Conservation (phyloP, 768 basidiomycete species). For the Boletus subparvulus region DNA sequence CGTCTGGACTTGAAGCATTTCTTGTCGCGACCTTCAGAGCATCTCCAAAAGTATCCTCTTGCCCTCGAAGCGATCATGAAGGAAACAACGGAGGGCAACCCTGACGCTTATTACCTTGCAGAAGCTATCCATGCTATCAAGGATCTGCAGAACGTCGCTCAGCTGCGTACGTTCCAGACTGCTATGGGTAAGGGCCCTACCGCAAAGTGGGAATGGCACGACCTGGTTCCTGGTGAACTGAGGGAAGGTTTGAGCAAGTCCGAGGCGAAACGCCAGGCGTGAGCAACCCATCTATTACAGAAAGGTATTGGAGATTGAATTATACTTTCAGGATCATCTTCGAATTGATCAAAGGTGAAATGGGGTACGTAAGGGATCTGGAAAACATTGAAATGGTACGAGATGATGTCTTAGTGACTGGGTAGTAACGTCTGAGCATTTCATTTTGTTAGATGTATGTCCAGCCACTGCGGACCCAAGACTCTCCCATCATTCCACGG, state of each 20-base stretch:
- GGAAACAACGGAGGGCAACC: constrained; percentile 77
- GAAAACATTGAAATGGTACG: constrained; percentile 77
- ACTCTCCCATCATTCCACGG: constrained; percentile 76
- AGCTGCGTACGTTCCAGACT: constrained; percentile 86
- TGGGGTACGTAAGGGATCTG: constrained; percentile 91
- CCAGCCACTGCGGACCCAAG: constrained; percentile 63
- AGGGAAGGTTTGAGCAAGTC: constrained; percentile 62
- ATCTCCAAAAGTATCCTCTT: constrained; percentile 70
- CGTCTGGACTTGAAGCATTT: constrained; percentile 64
- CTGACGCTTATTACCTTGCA: constrained; percentile 78
- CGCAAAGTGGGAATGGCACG: constrained; percentile 88
- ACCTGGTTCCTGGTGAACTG: constrained; percentile 71
- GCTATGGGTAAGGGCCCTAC: constrained; percentile 82
- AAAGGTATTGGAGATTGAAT: background rate
- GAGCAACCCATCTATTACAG: constrained; percentile 31
- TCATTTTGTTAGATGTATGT: constrained; percentile 67
- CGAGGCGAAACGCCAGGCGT: constrained; percentile 85
- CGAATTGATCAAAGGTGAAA: constrained; percentile 93
- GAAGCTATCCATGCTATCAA: constrained; percentile 85
- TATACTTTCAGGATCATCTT: constrained; percentile 72
- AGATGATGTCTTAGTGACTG: constrained; percentile 16
- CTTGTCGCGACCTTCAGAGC: constrained; percentile 59
- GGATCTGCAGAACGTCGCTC: constrained; percentile 75
- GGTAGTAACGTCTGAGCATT: constrained; percentile 1
- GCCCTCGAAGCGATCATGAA: constrained; percentile 82